These are phyloP conservation scores for Mortierella hygrophila DNA, from an alignment of 192 early-diverging fungal genomes.

Conservation along the genomic window DNA sequence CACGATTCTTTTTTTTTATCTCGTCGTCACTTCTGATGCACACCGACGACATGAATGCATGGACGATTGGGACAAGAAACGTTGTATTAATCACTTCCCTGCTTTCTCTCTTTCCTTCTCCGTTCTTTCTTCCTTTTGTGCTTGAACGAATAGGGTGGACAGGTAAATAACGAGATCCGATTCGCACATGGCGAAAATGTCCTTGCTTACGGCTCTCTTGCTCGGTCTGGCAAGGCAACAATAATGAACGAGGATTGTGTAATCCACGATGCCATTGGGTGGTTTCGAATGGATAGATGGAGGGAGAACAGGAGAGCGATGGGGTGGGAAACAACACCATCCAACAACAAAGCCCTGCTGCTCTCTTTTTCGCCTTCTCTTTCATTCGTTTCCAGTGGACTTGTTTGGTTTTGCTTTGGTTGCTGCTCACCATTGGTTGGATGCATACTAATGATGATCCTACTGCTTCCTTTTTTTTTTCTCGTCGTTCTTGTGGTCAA, in stretches of 20 bases:
- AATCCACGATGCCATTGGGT: neutral
- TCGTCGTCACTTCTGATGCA: neutral
- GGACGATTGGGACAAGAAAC: neutral
- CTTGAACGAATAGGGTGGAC: constrained; percentile 9
- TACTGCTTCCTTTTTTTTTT: neutral
- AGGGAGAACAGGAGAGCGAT: neutral
- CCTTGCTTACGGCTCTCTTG: neutral
- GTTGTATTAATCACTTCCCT: neutral
- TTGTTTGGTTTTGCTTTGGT: neutral
- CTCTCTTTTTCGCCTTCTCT: neutral
- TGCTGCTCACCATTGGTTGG: constrained; percentile 1
- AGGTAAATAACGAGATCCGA: constrained; percentile 7
- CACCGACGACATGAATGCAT: neutral
- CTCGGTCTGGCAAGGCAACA: neutral
- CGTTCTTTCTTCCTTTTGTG: neutral
- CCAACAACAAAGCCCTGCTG: neutral
- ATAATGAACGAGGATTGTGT: neutral
- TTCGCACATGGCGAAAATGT: neutral
- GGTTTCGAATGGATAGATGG: neutral
- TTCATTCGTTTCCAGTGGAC: no score
- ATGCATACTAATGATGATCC: neutral
- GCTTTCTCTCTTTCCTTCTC: neutral
- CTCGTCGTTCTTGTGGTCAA: neutral
- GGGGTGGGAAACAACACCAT: neutral
- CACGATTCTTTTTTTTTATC: neutral